These are phyloP conservation scores for Helotiales sp. DNA, from an alignment of 2,329 filamentous ascomycete genomes.

Conservation along the genomic window DNA sequence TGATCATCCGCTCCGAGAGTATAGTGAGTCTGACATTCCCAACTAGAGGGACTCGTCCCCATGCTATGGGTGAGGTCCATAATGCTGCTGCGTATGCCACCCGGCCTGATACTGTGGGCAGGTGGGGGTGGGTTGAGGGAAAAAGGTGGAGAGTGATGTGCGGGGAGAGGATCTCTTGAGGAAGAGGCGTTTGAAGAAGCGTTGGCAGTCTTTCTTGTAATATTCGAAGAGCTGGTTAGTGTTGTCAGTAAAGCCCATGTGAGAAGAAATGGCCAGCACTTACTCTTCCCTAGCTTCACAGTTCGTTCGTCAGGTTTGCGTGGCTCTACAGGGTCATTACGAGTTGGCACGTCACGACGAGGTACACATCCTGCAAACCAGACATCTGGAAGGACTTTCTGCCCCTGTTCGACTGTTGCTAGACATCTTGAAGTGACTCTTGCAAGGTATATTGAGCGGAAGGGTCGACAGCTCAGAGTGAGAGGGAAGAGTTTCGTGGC, in stretches of 20 bases:
- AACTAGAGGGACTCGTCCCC: constrained; percentile 89
- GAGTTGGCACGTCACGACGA: constrained; percentile 19
- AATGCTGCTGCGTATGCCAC: constrained; percentile 91
- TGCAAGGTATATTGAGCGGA: constrained; percentile 12
- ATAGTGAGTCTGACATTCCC: constrained; percentile 90
- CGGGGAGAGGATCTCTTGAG: constrained; percentile 77
- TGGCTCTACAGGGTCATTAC: constrained; percentile 22
- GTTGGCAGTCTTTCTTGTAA: constrained; percentile 71
- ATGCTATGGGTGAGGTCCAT: constrained; percentile 95
- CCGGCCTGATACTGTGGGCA: constrained; percentile 88
- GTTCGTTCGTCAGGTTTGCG: constrained; percentile 59
- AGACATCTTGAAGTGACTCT: constrained; percentile 29
- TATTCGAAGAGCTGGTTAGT: constrained; percentile 60
- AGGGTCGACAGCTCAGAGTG: constrained; percentile 15
- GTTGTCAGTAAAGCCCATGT: constrained; percentile 17
- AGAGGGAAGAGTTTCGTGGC: constrained; percentile 26
- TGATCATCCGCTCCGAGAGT: constrained; percentile 81
- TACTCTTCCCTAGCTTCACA: constrained; percentile 54
- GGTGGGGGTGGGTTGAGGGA: constrained; percentile 80
- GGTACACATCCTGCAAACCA: constrained; percentile 52
- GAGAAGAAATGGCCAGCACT: constrained; percentile 16
- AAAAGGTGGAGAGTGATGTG: constrained; percentile 74
- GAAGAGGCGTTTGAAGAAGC: constrained; percentile 68
- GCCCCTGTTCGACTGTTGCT: constrained; percentile 36
- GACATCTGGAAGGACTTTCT: constrained; percentile 43